Base-by-base conservation (phyloP, 2,329 filamentous ascomycete genomes). In the Cladobotryum protrusum region DNA sequence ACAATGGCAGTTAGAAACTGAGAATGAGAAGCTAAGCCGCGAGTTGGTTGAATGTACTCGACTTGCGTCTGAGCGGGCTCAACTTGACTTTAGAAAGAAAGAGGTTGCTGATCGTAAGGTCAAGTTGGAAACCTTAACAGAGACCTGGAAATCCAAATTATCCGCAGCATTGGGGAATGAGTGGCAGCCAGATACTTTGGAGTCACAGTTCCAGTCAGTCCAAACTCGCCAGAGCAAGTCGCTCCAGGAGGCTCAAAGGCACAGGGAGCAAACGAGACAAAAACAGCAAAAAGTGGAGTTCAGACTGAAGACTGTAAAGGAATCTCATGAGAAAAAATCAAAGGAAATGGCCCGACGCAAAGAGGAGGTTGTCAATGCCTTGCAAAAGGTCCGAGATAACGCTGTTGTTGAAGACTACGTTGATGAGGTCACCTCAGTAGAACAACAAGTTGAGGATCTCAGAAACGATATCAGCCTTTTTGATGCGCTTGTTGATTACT, bases 41-140 rank as follows among this genome's bases (percentile, higher is more conserved):
- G 92, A 97, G 63, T 79, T 96, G 34, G 79, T 90, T 8, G 86
- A 95, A 59, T 89, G 86, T 52, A 95, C 87, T 2, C 83, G 85
- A 50, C 79, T 87, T 50, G 89, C 90, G 5, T 83, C 85, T 4
- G 90, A 95, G 54, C 79, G 90, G 35, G 93, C 92, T 12, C 85
- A 87, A 59, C 76, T 99, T 11, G 88, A 95, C 50, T 83, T 87
- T 58, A 77, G 91, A 33, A 90, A 86, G 61, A 91, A 90, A 58
- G 87, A 96, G 61, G 68, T 89, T 24, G 80, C 81, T 55, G 85
- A 89, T 56, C 81, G 85, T 49, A 81, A 87, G 64, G 79, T 81
- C 33, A 87, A 86, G 54, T 73, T 97, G 2, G 79, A 90, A 8
- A 93, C 88, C 0, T 81, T 96, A 71, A 81, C 75, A 54, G 82